Percentiles rank a stretch among this genome's conserved stretches.
Conservation (phyloP, 2,329 filamentous ascomycete genomes). For the Alternaria gansuensis region DNA sequence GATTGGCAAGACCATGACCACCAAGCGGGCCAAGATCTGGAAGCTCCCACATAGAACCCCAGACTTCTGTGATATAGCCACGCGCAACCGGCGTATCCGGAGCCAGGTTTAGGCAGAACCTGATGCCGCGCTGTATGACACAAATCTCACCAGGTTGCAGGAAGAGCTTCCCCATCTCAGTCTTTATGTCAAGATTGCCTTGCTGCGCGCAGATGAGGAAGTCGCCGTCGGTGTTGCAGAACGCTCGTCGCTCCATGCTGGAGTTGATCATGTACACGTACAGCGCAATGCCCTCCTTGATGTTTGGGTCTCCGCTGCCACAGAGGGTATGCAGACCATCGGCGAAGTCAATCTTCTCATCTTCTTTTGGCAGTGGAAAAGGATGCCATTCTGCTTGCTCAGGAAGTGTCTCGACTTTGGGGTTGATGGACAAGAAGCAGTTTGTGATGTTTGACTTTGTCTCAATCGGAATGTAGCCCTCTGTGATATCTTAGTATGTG, state of each 20-base stretch:
- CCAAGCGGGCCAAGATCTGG: constrained; percentile 53
- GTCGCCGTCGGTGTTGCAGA: constrained; percentile 57
- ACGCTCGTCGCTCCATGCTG: constrained; percentile 58
- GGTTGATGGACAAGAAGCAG: constrained; percentile 60
- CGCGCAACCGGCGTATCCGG: constrained; percentile 46
- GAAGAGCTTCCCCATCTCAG: constrained; percentile 53
- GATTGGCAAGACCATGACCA: constrained; percentile 54
- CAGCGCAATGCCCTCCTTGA: constrained; percentile 60
- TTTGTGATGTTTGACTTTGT: constrained; percentile 51
- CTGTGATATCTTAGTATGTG: constrained; percentile 25
- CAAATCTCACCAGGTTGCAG: constrained; percentile 53
- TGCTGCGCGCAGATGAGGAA: constrained; percentile 51
- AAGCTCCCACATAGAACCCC: constrained; percentile 54
- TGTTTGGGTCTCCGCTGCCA: constrained; percentile 62
- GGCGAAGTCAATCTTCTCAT: constrained; percentile 57
- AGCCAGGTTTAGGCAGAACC: constrained; percentile 50
- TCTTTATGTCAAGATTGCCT: constrained; percentile 52
- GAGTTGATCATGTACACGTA: constrained; percentile 61
- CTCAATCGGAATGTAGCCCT: constrained; percentile 40
- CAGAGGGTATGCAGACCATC: constrained; percentile 61
- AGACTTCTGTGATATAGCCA: constrained; percentile 54
- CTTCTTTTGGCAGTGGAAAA: constrained; percentile 51
- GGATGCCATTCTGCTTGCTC: constrained; percentile 62
- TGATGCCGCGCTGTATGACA: constrained; percentile 54
- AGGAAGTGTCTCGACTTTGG: constrained; percentile 58